Evolutionary conservation across 1,139 yeast species (phyloP), one percentile per base, ranked within the genome.

Genomic region (Arxiozyma slooffiae): DNA sequence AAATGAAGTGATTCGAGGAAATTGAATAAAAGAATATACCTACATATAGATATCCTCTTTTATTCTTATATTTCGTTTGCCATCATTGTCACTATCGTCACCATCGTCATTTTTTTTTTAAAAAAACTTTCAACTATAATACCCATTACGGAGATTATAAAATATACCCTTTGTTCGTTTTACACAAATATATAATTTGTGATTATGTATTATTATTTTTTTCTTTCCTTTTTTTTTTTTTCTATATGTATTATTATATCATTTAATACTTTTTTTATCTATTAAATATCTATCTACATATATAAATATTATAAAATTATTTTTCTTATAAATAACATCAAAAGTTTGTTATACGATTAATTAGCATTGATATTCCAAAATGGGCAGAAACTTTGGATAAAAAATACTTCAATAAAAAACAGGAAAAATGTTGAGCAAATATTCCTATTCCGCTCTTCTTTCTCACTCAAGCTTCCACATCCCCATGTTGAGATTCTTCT

Each of bases 401-500:
- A 30, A 30, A 30, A 26, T 26, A n/a, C n/a, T n/a, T n/a, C n/a
- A n/a, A n/a, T 7, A 26, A 26, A 26, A 26, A 26, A 2, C 7
- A 7, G 4, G 18, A 20, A 17, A 18, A 18, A 14, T 20, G 8
- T 6, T n/a, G 9, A 39, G 9, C 20, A 20, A 18, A 23, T 21
- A 1, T 22, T 39, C 4, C 17, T 18, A 11, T 18, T 42, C n/a
- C 38, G 26, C 21, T 42, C 11, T 24, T 14, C 40, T 43, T 20
- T 16, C n/a, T 30, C n/a, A 11, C 6, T 30, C 6, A 30, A 30
- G 36, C 36, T 30, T 4, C 41, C 16, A 40, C 45, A 22, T 40
- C 34, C 20, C 48, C 50, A 44, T 60, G 67, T 51, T 61, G 65
- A 36, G 64, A 63, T 56, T 68, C 70, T 58, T 74, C 78, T 52